Evolutionary conservation across 805 yeast species (phyloP), one percentile per base, ranked within the genome.

Genomic region (Pachysolen tannophilus): DNA sequence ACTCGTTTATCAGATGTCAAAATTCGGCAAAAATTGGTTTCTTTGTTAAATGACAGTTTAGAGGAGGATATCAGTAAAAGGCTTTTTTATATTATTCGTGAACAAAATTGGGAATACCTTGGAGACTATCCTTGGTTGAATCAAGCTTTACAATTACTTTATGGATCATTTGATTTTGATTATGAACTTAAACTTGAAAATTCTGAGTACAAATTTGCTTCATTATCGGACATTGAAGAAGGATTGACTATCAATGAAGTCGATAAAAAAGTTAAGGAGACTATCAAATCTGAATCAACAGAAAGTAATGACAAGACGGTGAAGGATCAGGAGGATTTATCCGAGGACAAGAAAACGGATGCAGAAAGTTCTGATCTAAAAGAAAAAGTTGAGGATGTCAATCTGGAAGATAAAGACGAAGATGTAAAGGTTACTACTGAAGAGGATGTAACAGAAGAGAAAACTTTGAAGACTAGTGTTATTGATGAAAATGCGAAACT

Each of bases 51-150:
- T 53, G 71, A 71, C 29, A 82, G 94, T 44, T 61, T 92, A 41
- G 96, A 88, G 41, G 70, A 65, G 33, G 87, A 83, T 44, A 68
- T 87, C 17, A 72, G 74, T 45, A 86, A 84, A 53, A 68, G 98
- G 39, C 62, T 92, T 24, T 77, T 80, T 43, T 94, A 94, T 47
- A 80, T 90, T 7, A 72, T 94, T n/a, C 65, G 90, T 26, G 97
- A 92, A 48, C 99, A 92, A 54, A 90, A 86, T 49, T 92, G 99
- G 99, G 99, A 92, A 52, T 82, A 74, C 44, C 62, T 92, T 26
- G 88, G 94, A 1, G 98, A 92, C 45, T 83, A 82, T 48, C 83
- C 87, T 28, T 92, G 98, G 98, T 60, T 90, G 42, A 86, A 86
- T 53, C 97, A 90, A 55, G 97, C 95, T 0, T 64, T 85, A 14